Base-by-base conservation (phyloP, 768 basidiomycete species). In the Mycena indigotica region DNA sequence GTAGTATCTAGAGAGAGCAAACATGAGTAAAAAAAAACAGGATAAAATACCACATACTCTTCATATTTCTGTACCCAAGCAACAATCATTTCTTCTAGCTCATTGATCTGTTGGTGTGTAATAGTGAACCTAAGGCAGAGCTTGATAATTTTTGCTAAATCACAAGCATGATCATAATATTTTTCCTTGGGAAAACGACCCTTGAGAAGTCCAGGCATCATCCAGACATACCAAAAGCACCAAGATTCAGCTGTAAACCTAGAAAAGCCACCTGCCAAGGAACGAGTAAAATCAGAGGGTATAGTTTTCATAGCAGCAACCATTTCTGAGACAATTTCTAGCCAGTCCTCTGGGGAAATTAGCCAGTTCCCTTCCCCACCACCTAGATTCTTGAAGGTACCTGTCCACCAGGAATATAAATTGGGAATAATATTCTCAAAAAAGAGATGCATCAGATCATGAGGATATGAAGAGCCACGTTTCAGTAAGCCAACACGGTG, bases 381-480 rank as follows among this genome's bases (percentile, higher is more conserved):
- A 32, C 57, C 60, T 2, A 58, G 51, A 2, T 48, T 45, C 32
- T 61, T 61, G 53, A 55, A 64, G 8, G 44, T 19, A 0, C 57
- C 63, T 12, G 23, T 55, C 63, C 60, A 64, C 4, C 58, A 17
- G 6, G 35, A 49, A 23, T 62, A 49, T 2, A 64, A 53, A 17
- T 50, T 61, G 1, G 41, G 56, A 10, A 64, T 45, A 4, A 48
- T 29, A 24, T 41, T 52, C 52, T 61, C 53, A 16, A 53, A 53
- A 2, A 63, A 40, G 3, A 64, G 59, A 50, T 67, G 66, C 62
- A 67, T 63, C 28, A 57, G 58, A 16, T 67, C 66, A 29, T 52
- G 46, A 1, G 62, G 62, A 24, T 53, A 24, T 16, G 54, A 61
- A 13, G 23, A 19, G 8, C 50, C 40, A 53, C 48, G 56, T 25